Evolutionary conservation across 345 rosid species (phyloP), one percentile per base, ranked within the genome.

Genomic region (Eucalyptus sideroxylon): DNA sequence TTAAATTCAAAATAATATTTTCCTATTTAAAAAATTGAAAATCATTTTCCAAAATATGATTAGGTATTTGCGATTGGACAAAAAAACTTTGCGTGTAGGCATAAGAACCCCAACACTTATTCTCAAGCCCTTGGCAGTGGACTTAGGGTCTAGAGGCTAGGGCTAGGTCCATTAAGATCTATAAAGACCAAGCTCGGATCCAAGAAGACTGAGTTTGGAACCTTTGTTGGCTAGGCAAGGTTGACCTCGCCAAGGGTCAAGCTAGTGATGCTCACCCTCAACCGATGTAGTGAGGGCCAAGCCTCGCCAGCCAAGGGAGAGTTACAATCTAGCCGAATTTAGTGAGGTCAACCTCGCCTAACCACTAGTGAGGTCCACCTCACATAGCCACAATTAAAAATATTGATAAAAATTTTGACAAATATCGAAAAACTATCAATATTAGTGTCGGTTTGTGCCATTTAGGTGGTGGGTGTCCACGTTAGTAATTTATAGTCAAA

Each of bases 371-470:
- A 53, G 10, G 59, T 53, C 59, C 24, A 53, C 10, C 62, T 56
- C 62, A 56, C 27, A 19, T 24, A 24, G 27, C 30, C 30, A 56
- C 27, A 56, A 56, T 56, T 23, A 24, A 56, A 56, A 24, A 24
- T 9, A 56, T 53, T 53, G 4, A 7, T 19, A 56, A 56, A 24
- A 56, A 56, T 4, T 9, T 24, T 23, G 7, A 27, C 7, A 60
- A 60, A 60, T 27, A 3, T 26, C 4, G 1, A 27, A 26, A 6
- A 27, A 24, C 2, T 24, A 56, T 10, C 30, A 24, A 56, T 0
- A 24, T 56, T 1, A 24, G 3, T 60, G 4, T 0, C 9, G 0
- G 23, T 17, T 51, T 51, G 23, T 51, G 23, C 24, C 56, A 53
- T 21, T 8, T 19, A 53, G 59, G 24, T 53, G 59, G 10, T 21